Percentiles rank a stretch among this genome's conserved stretches.
These are phyloP conservation scores for Penicillium tannophilum DNA, from an alignment of 495 filamentous ascomycete species.

Conservation along the genomic window DNA sequence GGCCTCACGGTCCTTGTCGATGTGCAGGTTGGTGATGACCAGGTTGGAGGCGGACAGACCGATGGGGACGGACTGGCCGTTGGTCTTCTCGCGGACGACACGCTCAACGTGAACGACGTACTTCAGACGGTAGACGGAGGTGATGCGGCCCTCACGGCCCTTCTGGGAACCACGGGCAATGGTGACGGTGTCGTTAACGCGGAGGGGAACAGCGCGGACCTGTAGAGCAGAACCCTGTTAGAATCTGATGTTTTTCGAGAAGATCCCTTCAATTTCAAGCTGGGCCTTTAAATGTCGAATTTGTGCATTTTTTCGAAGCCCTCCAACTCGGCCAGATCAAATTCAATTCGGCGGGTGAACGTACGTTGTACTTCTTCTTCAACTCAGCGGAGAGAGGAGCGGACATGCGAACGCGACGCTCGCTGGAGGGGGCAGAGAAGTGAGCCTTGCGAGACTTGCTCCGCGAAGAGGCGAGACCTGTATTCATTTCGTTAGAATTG, in stretches of 20 bases:
- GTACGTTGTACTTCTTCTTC: slow-evolving; percentile 91
- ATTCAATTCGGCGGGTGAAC: slow-evolving; percentile 24
- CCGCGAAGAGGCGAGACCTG: slow-evolving; percentile 79
- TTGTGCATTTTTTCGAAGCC: slow-evolving; percentile 1
- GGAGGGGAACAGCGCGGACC: slow-evolving; percentile 96
- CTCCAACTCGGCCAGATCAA: slow-evolving; percentile 7
- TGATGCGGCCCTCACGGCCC: slow-evolving; percentile 87
- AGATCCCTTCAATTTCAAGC: neutral
- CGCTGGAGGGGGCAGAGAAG: slow-evolving; percentile 88
- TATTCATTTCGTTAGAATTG: slow-evolving; percentile 29
- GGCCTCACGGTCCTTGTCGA: slow-evolving; percentile 96
- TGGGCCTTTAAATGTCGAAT: slow-evolving; percentile 1
- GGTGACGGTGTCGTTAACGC: slow-evolving; percentile 94
- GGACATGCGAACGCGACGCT: slow-evolving; percentile 91
- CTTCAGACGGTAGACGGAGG: slow-evolving; percentile 96
- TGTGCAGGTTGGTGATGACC: slow-evolving; percentile 95
- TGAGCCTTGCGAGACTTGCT: slow-evolving; percentile 98
- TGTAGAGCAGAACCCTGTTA: slow-evolving; percentile 37
- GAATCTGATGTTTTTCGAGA: slow-evolving; percentile 8
- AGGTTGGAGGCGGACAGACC: slow-evolving; percentile 91
- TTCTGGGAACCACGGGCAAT: slow-evolving; percentile 69
- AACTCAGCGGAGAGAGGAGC: slow-evolving; percentile 94
- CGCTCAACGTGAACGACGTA: slow-evolving; percentile 93
- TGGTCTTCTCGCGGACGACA: slow-evolving; percentile 89
- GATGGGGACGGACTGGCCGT: slow-evolving; percentile 86